These are phyloP conservation scores for Thuja plicata DNA, from an alignment of 83 land plant genomes.

Conservation along the genomic window DNA sequence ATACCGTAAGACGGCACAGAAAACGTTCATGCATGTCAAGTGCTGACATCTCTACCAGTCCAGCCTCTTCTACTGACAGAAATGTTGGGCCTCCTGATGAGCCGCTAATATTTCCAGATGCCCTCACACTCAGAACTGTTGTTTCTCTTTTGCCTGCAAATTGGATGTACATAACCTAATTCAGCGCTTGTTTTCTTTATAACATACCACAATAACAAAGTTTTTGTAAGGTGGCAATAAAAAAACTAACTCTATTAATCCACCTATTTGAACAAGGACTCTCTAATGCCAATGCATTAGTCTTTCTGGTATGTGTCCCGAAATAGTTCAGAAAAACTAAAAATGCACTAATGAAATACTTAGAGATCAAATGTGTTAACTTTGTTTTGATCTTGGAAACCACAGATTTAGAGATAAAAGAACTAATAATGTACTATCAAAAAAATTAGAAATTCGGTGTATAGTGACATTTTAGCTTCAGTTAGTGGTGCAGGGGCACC, in stretches of 20 bases:
- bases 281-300: neutral
- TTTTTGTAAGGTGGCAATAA: neutral
- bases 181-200: neutral
- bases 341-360: neutral
- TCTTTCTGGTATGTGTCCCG: neutral
- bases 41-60: slow-evolving; percentile 82
- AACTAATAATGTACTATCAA: neutral
- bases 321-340: neutral
- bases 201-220: neutral
- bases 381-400: neutral
- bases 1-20: slow-evolving; percentile 79
- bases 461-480: neutral
- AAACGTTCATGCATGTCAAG: slow-evolving; percentile 81
- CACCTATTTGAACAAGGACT: neutral
- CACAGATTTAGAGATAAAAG: neutral
- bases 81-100: slow-evolving; percentile 41
- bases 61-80: slow-evolving; percentile 78
- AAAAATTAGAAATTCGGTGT: neutral
- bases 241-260: neutral
- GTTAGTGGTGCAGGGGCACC: too few species aligned
- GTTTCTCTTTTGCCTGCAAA: neutral
- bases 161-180: neutral
- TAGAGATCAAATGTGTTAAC: neutral
- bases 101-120: slow-evolving; percentile 22
- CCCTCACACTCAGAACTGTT: neutral